A percentile compares a stretch with the other conserved stretches of the same genome.
These are phyloP conservation scores for Salix brachista DNA, from an alignment of 345 rosid genomes.

Conservation along the genomic window DNA sequence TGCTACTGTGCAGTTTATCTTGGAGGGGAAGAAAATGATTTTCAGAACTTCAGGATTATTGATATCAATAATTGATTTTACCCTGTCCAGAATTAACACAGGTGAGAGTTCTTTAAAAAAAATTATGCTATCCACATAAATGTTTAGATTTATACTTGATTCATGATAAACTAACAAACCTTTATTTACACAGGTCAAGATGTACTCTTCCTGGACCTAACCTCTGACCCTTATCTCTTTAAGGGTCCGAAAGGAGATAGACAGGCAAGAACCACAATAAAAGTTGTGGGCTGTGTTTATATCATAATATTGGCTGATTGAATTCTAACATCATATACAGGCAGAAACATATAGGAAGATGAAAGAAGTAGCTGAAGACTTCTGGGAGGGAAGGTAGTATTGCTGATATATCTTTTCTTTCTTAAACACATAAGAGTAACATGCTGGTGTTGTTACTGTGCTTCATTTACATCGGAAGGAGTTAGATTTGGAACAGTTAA, in stretches of 20 bases:
- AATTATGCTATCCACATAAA: not conserved
- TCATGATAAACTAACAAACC: slow-evolving; percentile 4
- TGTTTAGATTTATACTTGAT: not conserved
- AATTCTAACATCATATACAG: slow-evolving; percentile 40
- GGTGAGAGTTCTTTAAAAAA: slow-evolving; percentile 37
- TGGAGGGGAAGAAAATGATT: slow-evolving; percentile 55
- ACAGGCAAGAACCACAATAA: slow-evolving; percentile 48
- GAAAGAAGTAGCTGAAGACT: slow-evolving; percentile 68
- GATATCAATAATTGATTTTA: slow-evolving; percentile 81
- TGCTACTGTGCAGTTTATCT: slow-evolving; percentile 36
- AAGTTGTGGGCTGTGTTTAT: not conserved
- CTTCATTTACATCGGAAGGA: not conserved
- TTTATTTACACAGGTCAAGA: slow-evolving; percentile 52
- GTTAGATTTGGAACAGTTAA: not conserved
- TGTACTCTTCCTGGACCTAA: slow-evolving; percentile 76
- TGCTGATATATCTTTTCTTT: slow-evolving; percentile 1
- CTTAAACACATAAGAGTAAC: not conserved
- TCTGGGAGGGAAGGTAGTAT: slow-evolving; percentile 88
- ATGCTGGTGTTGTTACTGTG: not conserved
- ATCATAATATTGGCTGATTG: not conserved
- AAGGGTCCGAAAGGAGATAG: slow-evolving; percentile 88
- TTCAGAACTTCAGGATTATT: slow-evolving; percentile 56
- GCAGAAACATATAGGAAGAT: slow-evolving; percentile 87
- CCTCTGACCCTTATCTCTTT: slow-evolving; percentile 83
- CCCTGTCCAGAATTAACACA: slow-evolving; percentile 85